phyloP scores from a whole-genome alignment of 1,284 basidiomycete species.

The Athelia psychrophila region DNA sequence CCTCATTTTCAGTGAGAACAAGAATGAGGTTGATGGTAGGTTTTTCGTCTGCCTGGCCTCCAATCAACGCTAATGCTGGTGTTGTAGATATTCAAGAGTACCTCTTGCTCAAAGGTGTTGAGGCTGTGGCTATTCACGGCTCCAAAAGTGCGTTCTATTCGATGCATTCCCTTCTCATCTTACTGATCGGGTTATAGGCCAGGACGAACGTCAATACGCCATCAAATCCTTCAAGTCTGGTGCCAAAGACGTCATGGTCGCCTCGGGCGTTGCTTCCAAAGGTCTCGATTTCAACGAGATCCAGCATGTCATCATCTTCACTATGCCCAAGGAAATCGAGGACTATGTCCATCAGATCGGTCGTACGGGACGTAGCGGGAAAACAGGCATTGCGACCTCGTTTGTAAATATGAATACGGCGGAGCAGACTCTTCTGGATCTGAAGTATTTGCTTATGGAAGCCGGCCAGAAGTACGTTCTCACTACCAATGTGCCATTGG shows the following conservation, averaged over 20 bases:
- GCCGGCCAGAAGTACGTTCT: constrained; percentile 87
- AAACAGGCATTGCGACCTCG: constrained; percentile 99
- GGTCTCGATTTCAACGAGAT: constrained; percentile 99
- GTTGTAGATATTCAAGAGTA: constrained; percentile 94
- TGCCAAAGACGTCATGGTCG: constrained; percentile 99
- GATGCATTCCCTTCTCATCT: neutral
- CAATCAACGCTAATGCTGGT: constrained; percentile 5
- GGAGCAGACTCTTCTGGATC: constrained; percentile 93
- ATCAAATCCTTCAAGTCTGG: constrained; percentile 97
- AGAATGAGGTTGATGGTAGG: constrained; percentile 97
- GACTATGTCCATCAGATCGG: constrained; percentile 99
- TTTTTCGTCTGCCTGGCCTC: neutral
- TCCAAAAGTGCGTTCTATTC: constrained; percentile 73
- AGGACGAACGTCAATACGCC: constrained; percentile 98
- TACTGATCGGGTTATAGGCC: constrained; percentile 51
- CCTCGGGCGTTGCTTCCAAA: constrained; percentile 95
- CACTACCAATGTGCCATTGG: neutral
- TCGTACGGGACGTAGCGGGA: constrained; percentile 95
- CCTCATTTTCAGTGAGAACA: constrained; percentile 98
- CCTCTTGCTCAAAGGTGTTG: constrained; percentile 92
- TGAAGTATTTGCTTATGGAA: constrained; percentile 97
- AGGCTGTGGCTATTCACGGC: constrained; percentile 98
- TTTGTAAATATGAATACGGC: constrained; percentile 98
- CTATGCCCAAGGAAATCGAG: constrained; percentile 99
- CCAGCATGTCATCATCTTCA: constrained; percentile 96